These are phyloP conservation scores for Phaeoacremonium minimum DNA, from an alignment of 2,329 filamentous ascomycete genomes.

Conservation along the genomic window DNA sequence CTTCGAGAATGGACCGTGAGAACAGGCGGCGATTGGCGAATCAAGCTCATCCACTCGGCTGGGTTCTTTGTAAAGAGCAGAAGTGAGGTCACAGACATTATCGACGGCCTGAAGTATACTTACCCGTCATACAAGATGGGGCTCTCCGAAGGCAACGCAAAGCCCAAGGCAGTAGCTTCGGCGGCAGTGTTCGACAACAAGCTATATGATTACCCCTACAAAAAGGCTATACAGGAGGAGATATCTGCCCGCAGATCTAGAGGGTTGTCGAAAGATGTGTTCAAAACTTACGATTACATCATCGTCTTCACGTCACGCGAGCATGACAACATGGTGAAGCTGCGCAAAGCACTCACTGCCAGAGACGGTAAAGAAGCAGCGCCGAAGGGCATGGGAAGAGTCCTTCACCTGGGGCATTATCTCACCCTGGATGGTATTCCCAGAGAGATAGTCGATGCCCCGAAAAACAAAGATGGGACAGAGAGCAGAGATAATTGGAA, in stretches of 20 bases:
- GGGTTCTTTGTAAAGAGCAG: constrained; percentile 17
- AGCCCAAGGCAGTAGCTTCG: constrained; percentile 8
- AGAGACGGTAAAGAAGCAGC: constrained; percentile 4
- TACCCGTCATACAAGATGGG: constrained; percentile 9
- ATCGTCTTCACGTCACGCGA: constrained; percentile 19
- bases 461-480: constrained; percentile 1
- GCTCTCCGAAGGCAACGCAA: constrained; percentile 7
- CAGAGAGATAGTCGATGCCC: constrained; percentile 6
- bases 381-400: constrained; percentile 12
- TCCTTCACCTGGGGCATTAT: constrained; percentile 19
- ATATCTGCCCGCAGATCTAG: constrained; percentile 8
- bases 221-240: constrained; percentile 9
- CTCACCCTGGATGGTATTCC: constrained; percentile 4
- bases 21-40: constrained; percentile 13
- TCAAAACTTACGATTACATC: constrained; percentile 17
- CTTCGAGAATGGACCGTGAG: constrained; percentile 13
- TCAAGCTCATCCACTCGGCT: constrained; percentile 13
- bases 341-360: constrained; percentile 13
- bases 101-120: constrained; percentile 13
- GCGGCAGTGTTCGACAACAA: constrained; percentile 20
- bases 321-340: constrained; percentile 17
- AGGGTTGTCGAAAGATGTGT: constrained; percentile 14
- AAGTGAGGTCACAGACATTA: constrained; percentile 10
- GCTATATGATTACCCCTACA: constrained; percentile 14
- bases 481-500: constrained; percentile 15